phyloP scores from a whole-genome alignment of 805 yeast genomes.

The Yueomyces sinensis region DNA sequence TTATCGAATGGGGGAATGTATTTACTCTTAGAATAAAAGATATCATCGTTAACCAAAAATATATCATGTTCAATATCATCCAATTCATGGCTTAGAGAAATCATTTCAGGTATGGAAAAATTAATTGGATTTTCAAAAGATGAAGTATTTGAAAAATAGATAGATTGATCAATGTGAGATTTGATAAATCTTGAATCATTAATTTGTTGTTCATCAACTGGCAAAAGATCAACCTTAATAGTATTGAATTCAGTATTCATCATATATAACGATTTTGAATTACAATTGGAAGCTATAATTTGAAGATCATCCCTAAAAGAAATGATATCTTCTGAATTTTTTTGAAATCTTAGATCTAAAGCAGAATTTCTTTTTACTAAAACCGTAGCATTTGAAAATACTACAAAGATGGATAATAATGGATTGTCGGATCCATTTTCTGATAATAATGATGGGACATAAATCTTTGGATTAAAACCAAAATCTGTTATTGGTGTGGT shows the following conservation, averaged over 20 bases:
- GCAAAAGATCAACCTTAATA: constrained; percentile 37
- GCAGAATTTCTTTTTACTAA: constrained; percentile 44
- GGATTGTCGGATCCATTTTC: constrained; percentile 5
- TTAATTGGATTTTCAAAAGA: constrained; percentile 34
- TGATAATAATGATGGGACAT: constrained; percentile 40
- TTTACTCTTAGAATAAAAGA: constrained; percentile 40
- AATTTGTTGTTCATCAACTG: constrained; percentile 9
- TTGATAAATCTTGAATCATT: constrained; percentile 32
- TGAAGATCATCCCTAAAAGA: constrained; percentile 38
- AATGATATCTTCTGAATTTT: constrained; percentile 75
- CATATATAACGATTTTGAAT: constrained; percentile 32
- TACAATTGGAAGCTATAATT: constrained; percentile 49
- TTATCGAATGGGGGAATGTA: constrained; percentile 44
- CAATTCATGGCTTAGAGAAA: constrained; percentile 30
- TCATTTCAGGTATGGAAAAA: constrained; percentile 32
- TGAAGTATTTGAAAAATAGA: constrained; percentile 39
- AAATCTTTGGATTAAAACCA: constrained; percentile 32
- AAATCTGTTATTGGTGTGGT: constrained; percentile 9
- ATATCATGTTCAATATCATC: constrained; percentile 45
- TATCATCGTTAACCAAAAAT: constrained; percentile 36
- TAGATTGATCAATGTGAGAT: constrained; percentile 74
- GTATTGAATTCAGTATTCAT: constrained; percentile 49
- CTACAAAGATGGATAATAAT: constrained; percentile 38
- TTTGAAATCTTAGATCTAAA: constrained; percentile 23
- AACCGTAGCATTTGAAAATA: constrained; percentile 47